Base-by-base conservation (phyloP, 2,329 filamentous ascomycete genomes). In the Alternaria sp. region DNA sequence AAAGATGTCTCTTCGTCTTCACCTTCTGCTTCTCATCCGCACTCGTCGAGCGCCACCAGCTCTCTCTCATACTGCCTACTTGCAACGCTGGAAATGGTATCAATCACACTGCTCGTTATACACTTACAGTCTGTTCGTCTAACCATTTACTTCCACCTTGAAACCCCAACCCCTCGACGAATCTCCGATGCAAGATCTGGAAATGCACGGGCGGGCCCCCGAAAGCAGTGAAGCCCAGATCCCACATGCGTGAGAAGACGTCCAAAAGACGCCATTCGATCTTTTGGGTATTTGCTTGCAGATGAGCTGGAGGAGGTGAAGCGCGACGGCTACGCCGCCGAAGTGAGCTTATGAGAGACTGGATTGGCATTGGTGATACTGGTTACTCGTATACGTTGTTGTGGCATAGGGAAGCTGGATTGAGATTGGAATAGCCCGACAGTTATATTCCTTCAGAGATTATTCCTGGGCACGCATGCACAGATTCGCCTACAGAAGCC, bases 131-230 rank as follows among this genome's bases (percentile, higher is more conserved):
- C 67, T 90, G 87, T 54, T 92, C 88, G 73, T 91, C 88, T 26
- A 92, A 83, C 90, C 90, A 92, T 69, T 80, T 75, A 28, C 83
- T 75, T 46, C 85, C 85, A 39, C 84, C 74, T 49, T 85, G 84
- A 3, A 75, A 75, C 1, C 79, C 78, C 0, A 81, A 52, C 1
- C 80, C 79, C 1, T 83, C 81, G 0, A 91, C 87, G 68, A 90
- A 92, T 43, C 85, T 83, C 38, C 83, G 79, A 66, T 89, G 84
- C 54, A 90, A 82, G 58, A 91, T 91, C 68, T 88, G 85, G 68
- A 91, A 91, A 75, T 91, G 89, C 7, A 91, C 88, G 0, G 88
- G 85, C 3, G 89, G 89, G 0, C 89, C 89, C 1, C 88, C 89
- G 72, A 91, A 91, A 0, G 86, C 78, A 0, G 87, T 90, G 64